phyloP scores from a whole-genome alignment of 2,329 filamentous ascomycete species.

The Aspergillus sp. region DNA sequence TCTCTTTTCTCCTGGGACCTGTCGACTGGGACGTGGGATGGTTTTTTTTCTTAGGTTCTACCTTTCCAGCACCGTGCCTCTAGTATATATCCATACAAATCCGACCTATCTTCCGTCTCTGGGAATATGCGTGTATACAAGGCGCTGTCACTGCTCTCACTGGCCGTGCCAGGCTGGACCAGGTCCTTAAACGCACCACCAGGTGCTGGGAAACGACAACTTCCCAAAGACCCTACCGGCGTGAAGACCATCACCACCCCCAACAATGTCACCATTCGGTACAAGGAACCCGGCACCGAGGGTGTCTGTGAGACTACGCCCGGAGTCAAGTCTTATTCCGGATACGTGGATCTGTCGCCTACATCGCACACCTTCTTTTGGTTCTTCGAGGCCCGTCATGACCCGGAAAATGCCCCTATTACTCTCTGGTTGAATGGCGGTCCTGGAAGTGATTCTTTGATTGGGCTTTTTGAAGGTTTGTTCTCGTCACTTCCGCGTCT shows the following conservation, averaged over 20 bases:
- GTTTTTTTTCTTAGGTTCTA: neutral
- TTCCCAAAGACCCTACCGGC: constrained; percentile 37
- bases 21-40: neutral
- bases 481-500: neutral
- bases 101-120: neutral
- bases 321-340: constrained; percentile 56
- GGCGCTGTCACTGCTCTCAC: constrained; percentile 22
- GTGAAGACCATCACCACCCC: constrained; percentile 41
- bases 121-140: constrained; percentile 22
- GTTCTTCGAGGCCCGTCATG: constrained; percentile 57
- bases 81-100: neutral
- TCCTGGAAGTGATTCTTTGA: constrained; percentile 43
- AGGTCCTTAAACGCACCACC: constrained; percentile 2
- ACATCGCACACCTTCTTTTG: constrained; percentile 55
- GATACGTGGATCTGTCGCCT: constrained; percentile 54
- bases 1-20: neutral
- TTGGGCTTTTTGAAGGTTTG: constrained; percentile 42
- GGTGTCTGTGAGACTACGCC: constrained; percentile 56
- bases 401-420: constrained; percentile 46
- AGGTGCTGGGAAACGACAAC: constrained; percentile 25
- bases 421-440: constrained; percentile 46
- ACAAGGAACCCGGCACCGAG: constrained; percentile 56
- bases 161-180: constrained; percentile 17
- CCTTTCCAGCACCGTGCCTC: neutral
- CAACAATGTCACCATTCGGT: constrained; percentile 54